Evolutionary conservation across 495 filamentous ascomycete genomes (phyloP).

Genomic region (Extremus antarcticus): DNA sequence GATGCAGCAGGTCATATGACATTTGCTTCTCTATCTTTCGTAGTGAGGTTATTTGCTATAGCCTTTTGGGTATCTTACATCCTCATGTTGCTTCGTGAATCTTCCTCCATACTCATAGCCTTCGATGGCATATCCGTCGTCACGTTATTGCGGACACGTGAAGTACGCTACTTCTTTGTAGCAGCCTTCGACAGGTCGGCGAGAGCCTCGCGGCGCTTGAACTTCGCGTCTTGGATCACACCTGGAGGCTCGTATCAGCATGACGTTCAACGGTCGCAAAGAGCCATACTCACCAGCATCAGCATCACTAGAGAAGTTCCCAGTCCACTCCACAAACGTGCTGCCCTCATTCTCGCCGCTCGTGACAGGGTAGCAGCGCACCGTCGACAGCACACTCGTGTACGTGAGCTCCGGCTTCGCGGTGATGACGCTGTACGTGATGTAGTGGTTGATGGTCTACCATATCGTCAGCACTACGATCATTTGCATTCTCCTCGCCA

Average conservation of each 20-base stretch:
- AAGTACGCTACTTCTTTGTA: constrained; percentile 32
- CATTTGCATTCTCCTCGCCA: neutral
- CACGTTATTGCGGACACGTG: neutral
- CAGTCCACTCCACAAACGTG: constrained; percentile 54
- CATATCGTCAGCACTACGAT: neutral
- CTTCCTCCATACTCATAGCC: no score
- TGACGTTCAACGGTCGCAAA: neutral
- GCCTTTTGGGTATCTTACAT: constrained; percentile 1
- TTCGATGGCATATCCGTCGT: no score
- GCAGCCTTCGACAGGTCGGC: constrained; percentile 49
- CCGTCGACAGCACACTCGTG: constrained; percentile 49
- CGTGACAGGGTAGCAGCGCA: constrained; percentile 50
- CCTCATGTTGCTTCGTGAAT: neutral
- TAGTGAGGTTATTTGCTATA: neutral
- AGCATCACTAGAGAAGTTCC: constrained; percentile 56
- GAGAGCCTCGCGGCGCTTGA: constrained; percentile 59
- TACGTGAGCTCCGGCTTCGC: constrained; percentile 48
- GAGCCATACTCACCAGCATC: constrained; percentile 44
- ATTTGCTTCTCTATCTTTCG: neutral
- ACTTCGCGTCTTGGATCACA: constrained; percentile 60
- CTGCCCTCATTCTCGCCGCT: constrained; percentile 46
- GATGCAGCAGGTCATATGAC: neutral
- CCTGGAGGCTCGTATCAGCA: constrained; percentile 31
- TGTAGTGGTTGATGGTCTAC: constrained; percentile 56
- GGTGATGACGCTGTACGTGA: constrained; percentile 58